Conservation (phyloP, 768 basidiomycete genomes). For the Rhodotorula babjevae region DNA sequence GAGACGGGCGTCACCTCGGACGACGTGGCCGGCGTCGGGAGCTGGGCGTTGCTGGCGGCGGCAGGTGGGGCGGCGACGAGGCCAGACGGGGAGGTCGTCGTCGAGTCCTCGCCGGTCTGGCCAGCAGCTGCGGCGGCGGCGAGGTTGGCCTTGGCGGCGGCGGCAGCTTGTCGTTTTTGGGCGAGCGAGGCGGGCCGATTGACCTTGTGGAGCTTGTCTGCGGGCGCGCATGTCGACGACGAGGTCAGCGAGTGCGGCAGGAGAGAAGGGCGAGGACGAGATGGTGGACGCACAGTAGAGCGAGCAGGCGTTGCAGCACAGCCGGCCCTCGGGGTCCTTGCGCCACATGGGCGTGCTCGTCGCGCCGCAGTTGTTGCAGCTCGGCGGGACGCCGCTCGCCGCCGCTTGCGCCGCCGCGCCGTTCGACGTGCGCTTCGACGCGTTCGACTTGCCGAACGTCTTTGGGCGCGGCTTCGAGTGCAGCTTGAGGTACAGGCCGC, state of each 20-base stretch:
- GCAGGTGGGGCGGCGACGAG: not conserved
- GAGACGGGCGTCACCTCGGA: not conserved
- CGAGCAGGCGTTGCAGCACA: slow-evolving; percentile 86
- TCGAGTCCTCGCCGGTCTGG: not conserved
- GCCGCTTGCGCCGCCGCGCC: slow-evolving; percentile 35
- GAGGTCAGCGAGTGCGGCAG: not conserved
- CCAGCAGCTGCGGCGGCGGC: not conserved
- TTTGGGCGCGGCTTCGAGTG: slow-evolving; percentile 91
- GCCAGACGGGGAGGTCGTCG: not conserved
- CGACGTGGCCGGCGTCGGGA: not conserved
- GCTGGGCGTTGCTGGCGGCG: not conserved
- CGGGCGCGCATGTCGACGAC: not conserved
- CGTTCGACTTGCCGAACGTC: slow-evolving; percentile 92
- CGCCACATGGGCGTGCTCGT: slow-evolving; percentile 77
- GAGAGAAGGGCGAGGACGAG: too few species aligned
- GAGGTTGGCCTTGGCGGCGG: slow-evolving; percentile 21
- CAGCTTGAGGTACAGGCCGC: slow-evolving; percentile 92
- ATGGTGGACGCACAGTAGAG: slow-evolving; percentile 54
- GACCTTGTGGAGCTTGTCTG: slow-evolving; percentile 39
- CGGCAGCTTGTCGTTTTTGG: slow-evolving; percentile 27
- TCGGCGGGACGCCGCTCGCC: slow-evolving; percentile 29
- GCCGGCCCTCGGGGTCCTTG: slow-evolving; percentile 70
- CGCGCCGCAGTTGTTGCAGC: slow-evolving; percentile 76
- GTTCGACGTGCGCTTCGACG: slow-evolving; percentile 23
- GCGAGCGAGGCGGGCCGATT: slow-evolving; percentile 30